These are phyloP conservation scores for Dipodascopsis uninucleata DNA, from an alignment of 805 yeast genomes.

Conservation along the genomic window DNA sequence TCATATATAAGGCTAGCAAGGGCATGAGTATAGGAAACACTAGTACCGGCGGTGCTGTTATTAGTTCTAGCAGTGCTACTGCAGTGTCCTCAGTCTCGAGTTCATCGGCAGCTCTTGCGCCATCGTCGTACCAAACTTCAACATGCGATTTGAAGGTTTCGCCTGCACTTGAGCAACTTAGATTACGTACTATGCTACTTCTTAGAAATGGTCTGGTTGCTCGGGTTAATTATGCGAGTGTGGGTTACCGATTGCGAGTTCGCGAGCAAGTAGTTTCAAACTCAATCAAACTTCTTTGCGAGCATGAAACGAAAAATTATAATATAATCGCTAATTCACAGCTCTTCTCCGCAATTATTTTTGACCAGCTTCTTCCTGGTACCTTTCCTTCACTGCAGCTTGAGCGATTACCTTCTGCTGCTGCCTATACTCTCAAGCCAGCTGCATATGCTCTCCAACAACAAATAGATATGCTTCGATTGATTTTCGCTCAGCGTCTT, in stretches of 20 bases:
- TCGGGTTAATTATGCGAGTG: constrained; percentile 13
- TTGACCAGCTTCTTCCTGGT: constrained; percentile 25
- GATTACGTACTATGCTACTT: constrained; percentile 12
- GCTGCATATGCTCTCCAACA: constrained; percentile 19
- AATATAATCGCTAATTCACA: constrained; percentile 18
- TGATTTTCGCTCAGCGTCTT: constrained; percentile 23
- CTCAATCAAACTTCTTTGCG: constrained; percentile 15
- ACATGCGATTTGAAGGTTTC: not conserved
- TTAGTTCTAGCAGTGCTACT: not conserved
- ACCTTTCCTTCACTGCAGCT: constrained; percentile 16
- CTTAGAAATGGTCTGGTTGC: constrained; percentile 18
- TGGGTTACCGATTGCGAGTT: constrained; percentile 15
- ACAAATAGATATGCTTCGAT: constrained; percentile 24
- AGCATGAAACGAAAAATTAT: constrained; percentile 14
- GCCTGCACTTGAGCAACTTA: constrained; percentile 15
- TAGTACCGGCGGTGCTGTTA: too few species aligned
- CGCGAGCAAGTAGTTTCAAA: constrained; percentile 21
- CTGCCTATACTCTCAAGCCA: constrained; percentile 23
- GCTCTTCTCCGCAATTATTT: constrained; percentile 23
- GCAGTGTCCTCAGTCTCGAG: not conserved
- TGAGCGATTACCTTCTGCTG: constrained; percentile 20
- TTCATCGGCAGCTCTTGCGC: not conserved
- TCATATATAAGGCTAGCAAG: constrained; percentile 11
- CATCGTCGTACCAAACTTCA: not conserved
- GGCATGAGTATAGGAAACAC: constrained; percentile 10